Evolutionary conservation across 2,329 filamentous ascomycete genomes (phyloP).

Genomic region (Paecilomyces fulvus): DNA sequence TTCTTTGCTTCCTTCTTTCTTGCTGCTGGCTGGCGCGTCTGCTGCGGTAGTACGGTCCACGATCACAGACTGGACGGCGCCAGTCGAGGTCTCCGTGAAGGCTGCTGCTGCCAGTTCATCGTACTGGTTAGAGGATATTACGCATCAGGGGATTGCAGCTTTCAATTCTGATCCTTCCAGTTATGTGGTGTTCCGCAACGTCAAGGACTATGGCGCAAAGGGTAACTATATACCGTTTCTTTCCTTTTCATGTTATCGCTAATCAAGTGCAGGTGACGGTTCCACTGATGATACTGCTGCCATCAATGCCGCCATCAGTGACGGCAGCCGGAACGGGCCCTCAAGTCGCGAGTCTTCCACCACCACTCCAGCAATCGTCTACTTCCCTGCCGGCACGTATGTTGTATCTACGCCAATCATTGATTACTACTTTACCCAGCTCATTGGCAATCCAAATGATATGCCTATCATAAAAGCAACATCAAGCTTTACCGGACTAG

Average conservation of each 20-base stretch:
- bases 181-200: slow-evolving; percentile 7
- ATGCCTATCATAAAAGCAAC: slow-evolving; percentile 48
- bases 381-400: slow-evolving; percentile 53
- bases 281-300: slow-evolving; percentile 50
- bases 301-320: slow-evolving; percentile 42
- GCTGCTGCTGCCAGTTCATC: slow-evolving; percentile 8
- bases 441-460: slow-evolving; percentile 53
- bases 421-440: slow-evolving; percentile 55
- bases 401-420: slow-evolving; percentile 49
- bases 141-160: slow-evolving; percentile 19
- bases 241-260: neutral
- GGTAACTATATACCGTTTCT: slow-evolving; percentile 9
- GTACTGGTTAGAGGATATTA: slow-evolving; percentile 27
- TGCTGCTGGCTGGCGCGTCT: neutral
- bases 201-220: slow-evolving; percentile 22
- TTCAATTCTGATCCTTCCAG: neutral
- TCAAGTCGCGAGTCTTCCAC: slow-evolving; percentile 35
- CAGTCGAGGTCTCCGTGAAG: neutral
- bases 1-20: neutral
- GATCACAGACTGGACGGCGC: neutral
- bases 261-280: slow-evolving; percentile 32
- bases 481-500: slow-evolving; percentile 46
- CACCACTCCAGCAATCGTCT: slow-evolving; percentile 47
- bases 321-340: slow-evolving; percentile 38
- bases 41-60: neutral